These are phyloP conservation scores for Rubus parviflorus DNA, from an alignment of 306 rosid genomes.

Conservation along the genomic window DNA sequence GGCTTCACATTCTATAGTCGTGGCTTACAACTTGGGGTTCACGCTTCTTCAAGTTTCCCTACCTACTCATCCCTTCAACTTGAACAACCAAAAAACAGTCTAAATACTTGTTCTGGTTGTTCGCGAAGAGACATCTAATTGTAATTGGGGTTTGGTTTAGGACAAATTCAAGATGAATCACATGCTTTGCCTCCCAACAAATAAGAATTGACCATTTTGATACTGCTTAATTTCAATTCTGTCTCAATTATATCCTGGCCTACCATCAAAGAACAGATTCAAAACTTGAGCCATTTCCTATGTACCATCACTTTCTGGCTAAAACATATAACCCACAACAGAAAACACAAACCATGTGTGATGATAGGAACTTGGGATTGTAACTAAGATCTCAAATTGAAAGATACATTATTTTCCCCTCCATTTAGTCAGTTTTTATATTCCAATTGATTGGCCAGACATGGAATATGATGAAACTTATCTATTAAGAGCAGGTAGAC, in stretches of 20 bases:
- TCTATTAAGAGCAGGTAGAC: background rate
- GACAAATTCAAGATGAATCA: constrained; percentile 24
- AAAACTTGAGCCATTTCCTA: no score
- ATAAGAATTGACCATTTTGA: background rate
- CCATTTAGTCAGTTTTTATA: background rate
- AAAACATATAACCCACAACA: background rate
- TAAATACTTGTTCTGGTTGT: background rate
- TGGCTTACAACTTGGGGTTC: constrained; percentile 8
- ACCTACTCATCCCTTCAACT: background rate
- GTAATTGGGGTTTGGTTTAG: background rate
- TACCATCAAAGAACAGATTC: background rate
- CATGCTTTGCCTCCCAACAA: constrained; percentile 27
- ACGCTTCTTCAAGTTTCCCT: constrained; percentile 1
- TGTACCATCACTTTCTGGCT: constrained; percentile 8
- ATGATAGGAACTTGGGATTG: background rate
- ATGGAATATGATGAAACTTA: background rate
- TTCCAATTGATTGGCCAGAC: background rate
- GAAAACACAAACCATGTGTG: constrained; percentile 8
- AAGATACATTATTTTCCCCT: background rate
- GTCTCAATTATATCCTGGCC: constrained; percentile 1
- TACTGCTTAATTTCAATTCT: background rate
- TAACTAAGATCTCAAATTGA: background rate
- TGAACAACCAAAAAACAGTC: background rate
- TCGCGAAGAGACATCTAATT: background rate
- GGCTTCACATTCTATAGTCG: background rate